phyloP scores from a whole-genome alignment of 805 yeast species.

The Pichia insulana region DNA sequence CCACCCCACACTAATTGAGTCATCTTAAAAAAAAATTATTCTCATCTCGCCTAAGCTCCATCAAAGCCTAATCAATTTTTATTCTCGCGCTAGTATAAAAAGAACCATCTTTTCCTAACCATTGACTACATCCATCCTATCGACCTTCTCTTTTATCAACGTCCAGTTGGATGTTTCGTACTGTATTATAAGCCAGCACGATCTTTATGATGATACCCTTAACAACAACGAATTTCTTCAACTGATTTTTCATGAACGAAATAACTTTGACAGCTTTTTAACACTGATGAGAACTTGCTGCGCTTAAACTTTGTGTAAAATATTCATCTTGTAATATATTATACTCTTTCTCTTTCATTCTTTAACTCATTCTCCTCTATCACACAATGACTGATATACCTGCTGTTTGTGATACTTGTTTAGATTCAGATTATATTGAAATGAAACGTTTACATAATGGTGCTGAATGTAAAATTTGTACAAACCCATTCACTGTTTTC shows the following conservation, averaged over 20 bases:
- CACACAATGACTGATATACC: slow-evolving; percentile 28
- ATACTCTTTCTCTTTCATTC: not conserved
- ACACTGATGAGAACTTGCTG: slow-evolving; percentile 24
- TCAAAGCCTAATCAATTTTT: too few species aligned
- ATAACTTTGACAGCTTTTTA: slow-evolving; percentile 31
- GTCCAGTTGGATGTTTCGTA: not conserved
- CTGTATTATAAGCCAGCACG: not conserved
- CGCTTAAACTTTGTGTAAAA: too few species aligned
- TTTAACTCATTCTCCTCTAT: not conserved
- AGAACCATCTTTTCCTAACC: too few species aligned
- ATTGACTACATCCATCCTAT: too few species aligned
- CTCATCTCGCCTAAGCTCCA: too few species aligned
- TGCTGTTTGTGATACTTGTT: slow-evolving; percentile 63
- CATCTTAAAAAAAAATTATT: too few species aligned
- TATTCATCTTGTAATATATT: not conserved
- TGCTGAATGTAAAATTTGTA: slow-evolving; percentile 77
- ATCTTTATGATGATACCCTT: slow-evolving; percentile 20
- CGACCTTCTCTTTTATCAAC: not conserved
- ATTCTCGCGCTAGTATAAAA: too few species aligned
- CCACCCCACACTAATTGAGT: too few species aligned
- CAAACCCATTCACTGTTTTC: slow-evolving; percentile 74
- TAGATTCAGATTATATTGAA: slow-evolving; percentile 61
- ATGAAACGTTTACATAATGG: slow-evolving; percentile 66
- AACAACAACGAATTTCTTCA: slow-evolving; percentile 32
- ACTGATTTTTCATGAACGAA: slow-evolving; percentile 26